These are phyloP conservation scores for Saururus chinensis DNA, from an alignment of 164 flowering plant genomes.

Conservation along the genomic window DNA sequence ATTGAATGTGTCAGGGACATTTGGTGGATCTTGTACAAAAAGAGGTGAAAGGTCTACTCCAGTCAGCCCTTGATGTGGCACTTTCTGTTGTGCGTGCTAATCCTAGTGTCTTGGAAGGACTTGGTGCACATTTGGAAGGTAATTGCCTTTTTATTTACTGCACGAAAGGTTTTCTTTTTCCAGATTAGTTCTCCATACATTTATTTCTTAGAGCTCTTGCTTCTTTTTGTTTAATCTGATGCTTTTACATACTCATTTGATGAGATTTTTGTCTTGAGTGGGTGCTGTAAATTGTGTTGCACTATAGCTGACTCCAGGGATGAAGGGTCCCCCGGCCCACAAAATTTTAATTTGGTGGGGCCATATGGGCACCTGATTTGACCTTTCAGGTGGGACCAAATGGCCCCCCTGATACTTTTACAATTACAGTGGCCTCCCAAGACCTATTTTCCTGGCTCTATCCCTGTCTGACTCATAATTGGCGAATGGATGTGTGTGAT, in stretches of 20 bases:
- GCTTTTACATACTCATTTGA: not conserved
- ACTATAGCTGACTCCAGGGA: no score
- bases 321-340: no score
- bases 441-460: no score
- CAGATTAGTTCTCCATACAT: not conserved
- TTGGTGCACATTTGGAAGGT: conserved; percentile 97
- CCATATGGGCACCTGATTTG: no score
- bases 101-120: conserved; percentile 84
- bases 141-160: not conserved
- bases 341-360: no score
- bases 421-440: no score
- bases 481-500: no score
- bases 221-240: not conserved
- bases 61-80: conserved; percentile 85
- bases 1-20: conserved; percentile 53
- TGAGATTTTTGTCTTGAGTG: no score
- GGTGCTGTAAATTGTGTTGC: no score
- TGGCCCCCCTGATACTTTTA: no score
- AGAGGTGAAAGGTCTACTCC: conserved; percentile 78
- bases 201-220: not conserved
- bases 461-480: no score
- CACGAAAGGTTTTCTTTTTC: not conserved
- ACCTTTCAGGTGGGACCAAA: no score
- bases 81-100: conserved; percentile 86
- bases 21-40: conserved; percentile 91